Conservation (phyloP, 2,329 filamentous ascomycete species). For the Colletotrichum destructivum region DNA sequence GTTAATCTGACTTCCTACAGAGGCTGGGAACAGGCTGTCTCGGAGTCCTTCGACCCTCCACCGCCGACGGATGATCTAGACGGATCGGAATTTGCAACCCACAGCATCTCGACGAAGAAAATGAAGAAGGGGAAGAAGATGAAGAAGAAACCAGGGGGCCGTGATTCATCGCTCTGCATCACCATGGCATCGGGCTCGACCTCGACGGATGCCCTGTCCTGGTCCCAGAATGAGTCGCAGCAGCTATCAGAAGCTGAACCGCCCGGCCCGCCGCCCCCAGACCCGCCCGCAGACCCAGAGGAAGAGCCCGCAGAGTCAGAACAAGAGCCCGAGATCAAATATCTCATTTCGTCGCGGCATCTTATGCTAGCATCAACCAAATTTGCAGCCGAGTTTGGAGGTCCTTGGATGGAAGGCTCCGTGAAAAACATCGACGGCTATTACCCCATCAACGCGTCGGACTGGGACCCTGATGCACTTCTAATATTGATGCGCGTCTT, state of each 20-base stretch:
- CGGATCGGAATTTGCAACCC: no score
- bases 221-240: background rate
- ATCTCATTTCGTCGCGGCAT: conserved; percentile 43
- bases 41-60: no score
- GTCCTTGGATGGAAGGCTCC: conserved; percentile 39
- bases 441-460: conserved; percentile 31
- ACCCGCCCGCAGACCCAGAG: no score
- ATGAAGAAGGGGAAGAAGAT: background rate
- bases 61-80: no score
- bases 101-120: no score
- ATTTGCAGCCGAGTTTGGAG: conserved; percentile 34
- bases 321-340: background rate
- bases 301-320: no score
- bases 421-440: background rate
- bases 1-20: no score
- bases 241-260: background rate
- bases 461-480: conserved; percentile 49
- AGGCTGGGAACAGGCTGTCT: no score
- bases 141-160: no score
- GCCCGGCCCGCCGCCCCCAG: no score
- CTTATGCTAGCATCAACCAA: conserved; percentile 41
- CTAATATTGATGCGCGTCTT: conserved; percentile 49
- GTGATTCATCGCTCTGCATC: no score
- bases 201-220: background rate
- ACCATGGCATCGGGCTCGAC: background rate